Evolutionary conservation across 345 rosid genomes (phyloP).

Genomic region (Camelina sativa): DNA sequence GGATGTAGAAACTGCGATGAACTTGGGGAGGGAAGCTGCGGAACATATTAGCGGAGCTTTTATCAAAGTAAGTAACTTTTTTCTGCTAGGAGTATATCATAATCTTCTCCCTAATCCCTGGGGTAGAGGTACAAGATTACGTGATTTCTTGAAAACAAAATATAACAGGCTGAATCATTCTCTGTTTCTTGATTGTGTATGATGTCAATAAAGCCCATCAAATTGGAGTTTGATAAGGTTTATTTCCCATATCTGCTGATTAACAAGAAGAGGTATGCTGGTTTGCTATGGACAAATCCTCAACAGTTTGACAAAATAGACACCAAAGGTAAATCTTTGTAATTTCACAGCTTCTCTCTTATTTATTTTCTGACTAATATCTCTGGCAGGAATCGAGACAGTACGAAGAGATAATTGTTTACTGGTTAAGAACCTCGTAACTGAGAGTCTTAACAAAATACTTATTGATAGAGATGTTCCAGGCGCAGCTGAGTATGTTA

Average conservation of each 20-base stretch:
- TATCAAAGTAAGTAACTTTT: slow-evolving; percentile 58
- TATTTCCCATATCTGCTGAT: slow-evolving; percentile 91
- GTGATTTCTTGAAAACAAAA: slow-evolving; percentile 14
- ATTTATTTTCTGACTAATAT: slow-evolving; percentile 13
- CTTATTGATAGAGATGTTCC: slow-evolving; percentile 85
- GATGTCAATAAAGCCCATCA: slow-evolving; percentile 81
- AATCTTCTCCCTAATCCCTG: slow-evolving; percentile 21
- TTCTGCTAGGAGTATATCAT: slow-evolving; percentile 23
- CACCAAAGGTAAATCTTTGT: slow-evolving; percentile 71
- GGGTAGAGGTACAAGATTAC: slow-evolving; percentile 12
- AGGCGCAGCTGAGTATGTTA: slow-evolving; percentile 87
- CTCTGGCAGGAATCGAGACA: slow-evolving; percentile 86
- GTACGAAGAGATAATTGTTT: slow-evolving; percentile 98
- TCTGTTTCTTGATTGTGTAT: slow-evolving; percentile 31
- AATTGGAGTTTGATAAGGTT: slow-evolving; percentile 97
- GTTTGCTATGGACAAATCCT: slow-evolving; percentile 90
- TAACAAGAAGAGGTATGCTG: slow-evolving; percentile 99
- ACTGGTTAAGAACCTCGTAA: slow-evolving; percentile 92
- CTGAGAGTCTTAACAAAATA: slow-evolving; percentile 90
- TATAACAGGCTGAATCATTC: slow-evolving; percentile 15
- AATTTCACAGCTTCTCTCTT: slow-evolving; percentile 25
- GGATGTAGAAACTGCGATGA: slow-evolving; percentile 83
- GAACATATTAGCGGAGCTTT: slow-evolving; percentile 83
- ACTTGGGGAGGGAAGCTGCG: slow-evolving; percentile 95
- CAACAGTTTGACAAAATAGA: slow-evolving; percentile 91